A percentile compares a stretch with the other conserved stretches of the same genome.
phyloP scores from a whole-genome alignment of 129 eudicot species.

The Kitagawia praeruptora region DNA sequence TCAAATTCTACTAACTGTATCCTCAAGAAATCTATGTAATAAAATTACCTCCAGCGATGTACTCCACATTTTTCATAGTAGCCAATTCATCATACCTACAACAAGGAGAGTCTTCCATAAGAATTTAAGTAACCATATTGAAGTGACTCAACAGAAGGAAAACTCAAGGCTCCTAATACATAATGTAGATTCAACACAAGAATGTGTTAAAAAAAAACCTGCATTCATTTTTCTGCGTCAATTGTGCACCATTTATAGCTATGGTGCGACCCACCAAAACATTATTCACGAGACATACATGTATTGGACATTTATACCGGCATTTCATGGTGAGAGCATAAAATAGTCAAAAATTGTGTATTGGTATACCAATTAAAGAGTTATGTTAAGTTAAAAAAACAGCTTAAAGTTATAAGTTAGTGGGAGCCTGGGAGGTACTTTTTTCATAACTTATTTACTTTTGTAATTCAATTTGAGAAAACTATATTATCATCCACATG shows the following conservation, averaged over 20 bases:
- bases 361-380: no score
- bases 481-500: no score
- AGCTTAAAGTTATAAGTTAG: no score
- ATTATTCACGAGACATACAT: background rate
- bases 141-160: background rate
- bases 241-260: background rate
- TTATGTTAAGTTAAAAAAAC: no score
- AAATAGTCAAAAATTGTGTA: background rate
- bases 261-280: background rate
- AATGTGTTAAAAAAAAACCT: background rate
- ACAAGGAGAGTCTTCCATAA: background rate
- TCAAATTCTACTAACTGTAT: background rate
- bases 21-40: background rate
- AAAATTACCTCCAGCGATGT: slow-evolving; percentile 93
- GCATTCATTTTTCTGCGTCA: background rate
- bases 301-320: background rate
- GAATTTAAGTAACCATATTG: background rate
- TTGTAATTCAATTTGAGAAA: no score
- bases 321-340: background rate
- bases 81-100: slow-evolving; percentile 84
- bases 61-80: slow-evolving; percentile 56
- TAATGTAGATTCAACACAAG: background rate
- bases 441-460: no score
- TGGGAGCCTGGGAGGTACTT: no score
- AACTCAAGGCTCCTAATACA: background rate